Evolutionary conservation across 495 filamentous ascomycete genomes (phyloP).

Genomic region (Cudoniella acicularis): DNA sequence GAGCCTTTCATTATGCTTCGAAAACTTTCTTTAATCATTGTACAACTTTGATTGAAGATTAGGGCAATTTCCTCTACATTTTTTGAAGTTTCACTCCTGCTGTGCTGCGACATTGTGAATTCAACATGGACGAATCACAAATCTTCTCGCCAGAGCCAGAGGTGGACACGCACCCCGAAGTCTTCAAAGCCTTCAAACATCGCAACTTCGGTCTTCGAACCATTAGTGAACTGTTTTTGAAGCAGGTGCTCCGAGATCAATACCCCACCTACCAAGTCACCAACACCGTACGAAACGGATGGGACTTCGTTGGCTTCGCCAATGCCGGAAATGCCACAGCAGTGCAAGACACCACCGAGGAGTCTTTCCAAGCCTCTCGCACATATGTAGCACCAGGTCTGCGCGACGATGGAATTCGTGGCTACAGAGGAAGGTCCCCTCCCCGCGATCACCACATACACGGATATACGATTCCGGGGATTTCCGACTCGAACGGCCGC

Average conservation of each 20-base stretch:
- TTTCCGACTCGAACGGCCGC: not conserved
- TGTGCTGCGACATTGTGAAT: too few species aligned
- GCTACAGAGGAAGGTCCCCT: slow-evolving; percentile 29
- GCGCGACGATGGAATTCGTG: slow-evolving; percentile 57
- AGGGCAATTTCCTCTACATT: not conserved
- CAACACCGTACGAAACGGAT: slow-evolving; percentile 3
- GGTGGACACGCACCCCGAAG: not conserved
- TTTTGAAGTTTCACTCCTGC: not conserved
- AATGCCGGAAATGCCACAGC: slow-evolving; percentile 22
- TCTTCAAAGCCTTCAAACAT: not conserved
- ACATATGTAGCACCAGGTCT: slow-evolving; percentile 50
- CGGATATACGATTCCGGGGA: not conserved
- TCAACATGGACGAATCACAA: too few species aligned
- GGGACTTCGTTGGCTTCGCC: slow-evolving; percentile 29
- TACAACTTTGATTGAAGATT: too few species aligned
- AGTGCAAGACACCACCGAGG: slow-evolving; percentile 41
- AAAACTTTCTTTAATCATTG: not conserved
- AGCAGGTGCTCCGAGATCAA: slow-evolving; percentile 17
- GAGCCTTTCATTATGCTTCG: not conserved
- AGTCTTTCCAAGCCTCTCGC: slow-evolving; percentile 53
- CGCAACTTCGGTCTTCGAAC: not conserved
- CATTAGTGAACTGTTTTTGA: not conserved
- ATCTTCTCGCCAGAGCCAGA: not conserved
- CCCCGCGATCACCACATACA: not conserved
- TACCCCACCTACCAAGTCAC: slow-evolving; percentile 29